Base-by-base conservation (phyloP, 208 protist species). In the Wallacemonas sp. region DNA sequence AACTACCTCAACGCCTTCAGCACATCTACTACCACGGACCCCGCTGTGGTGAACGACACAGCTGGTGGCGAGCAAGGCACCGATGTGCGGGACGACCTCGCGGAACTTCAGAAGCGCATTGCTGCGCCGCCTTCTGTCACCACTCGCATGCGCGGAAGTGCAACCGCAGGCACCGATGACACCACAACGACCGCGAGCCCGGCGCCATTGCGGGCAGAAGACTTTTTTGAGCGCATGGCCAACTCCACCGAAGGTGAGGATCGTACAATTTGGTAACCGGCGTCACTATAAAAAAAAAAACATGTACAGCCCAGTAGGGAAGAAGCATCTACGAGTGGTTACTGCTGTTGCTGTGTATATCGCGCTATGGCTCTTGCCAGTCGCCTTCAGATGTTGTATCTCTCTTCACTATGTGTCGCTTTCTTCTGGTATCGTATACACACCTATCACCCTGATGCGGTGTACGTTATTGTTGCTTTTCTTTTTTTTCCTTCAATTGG, bases 1-100 rank as follows among this genome's bases (percentile, higher is more conserved):
- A 65, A 62, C 2, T 77, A 77, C 59, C 70, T 66, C 36, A 56
- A 72, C 46, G 66, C 47, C 28, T 70, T 77, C 17, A 42, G 56
- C 1, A 19, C 53, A 0, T 51, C n/a, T 39, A 6, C 51, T 6
- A 39, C 17, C 19, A n/a, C n/a, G n/a, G n/a, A n/a, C n/a, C n/a
- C n/a, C n/a, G n/a, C n/a, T n/a, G n/a, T n/a, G n/a, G n/a, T n/a
- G n/a, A n/a, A n/a, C n/a, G n/a, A n/a, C n/a, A n/a, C n/a, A n/a
- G n/a, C n/a, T n/a, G n/a, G n/a, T n/a, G n/a, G n/a, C n/a, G n/a
- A n/a, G n/a, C n/a, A n/a, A n/a, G n/a, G n/a, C n/a, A n/a, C n/a
- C n/a, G n/a, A n/a, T 27, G 47, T 19, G 11, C 5, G 12, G n/a
- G 31, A 58, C 21, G 51, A 34, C 12, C 22, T 58, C 17, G n/a